phyloP scores from a whole-genome alignment of 2,329 filamentous ascomycete genomes.

The Intubia oerlemansii region DNA sequence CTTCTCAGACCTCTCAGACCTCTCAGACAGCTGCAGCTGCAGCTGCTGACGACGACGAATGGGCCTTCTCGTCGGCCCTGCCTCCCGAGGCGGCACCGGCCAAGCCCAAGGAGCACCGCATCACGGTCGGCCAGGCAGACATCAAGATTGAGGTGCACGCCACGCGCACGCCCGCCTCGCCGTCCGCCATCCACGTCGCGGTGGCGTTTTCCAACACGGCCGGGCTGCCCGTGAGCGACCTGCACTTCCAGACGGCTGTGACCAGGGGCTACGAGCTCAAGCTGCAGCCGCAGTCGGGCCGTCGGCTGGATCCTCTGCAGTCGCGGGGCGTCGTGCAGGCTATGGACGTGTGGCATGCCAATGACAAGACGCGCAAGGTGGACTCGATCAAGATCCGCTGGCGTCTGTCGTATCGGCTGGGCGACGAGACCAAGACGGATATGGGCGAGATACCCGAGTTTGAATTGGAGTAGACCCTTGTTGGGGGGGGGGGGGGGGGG shows the following conservation, averaged over 20 bases:
- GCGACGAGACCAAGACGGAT: slow-evolving; percentile 43
- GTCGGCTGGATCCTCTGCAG: slow-evolving; percentile 52
- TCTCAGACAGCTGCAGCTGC: slow-evolving; percentile 13
- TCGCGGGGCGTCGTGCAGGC: slow-evolving; percentile 59
- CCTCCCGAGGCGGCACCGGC: slow-evolving; percentile 31
- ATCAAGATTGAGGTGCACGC: slow-evolving; percentile 57
- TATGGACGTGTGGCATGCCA: slow-evolving; percentile 54
- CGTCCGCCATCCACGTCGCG: slow-evolving; percentile 42
- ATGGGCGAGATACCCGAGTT: slow-evolving; percentile 70
- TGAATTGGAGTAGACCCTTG: slow-evolving; percentile 35
- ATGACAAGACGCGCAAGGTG: slow-evolving; percentile 46
- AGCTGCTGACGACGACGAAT: slow-evolving; percentile 47
- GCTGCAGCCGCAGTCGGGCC: slow-evolving; percentile 68
- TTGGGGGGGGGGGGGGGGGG: too few species aligned
- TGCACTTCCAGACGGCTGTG: slow-evolving; percentile 84
- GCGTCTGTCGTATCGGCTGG: slow-evolving; percentile 63
- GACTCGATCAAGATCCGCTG: slow-evolving; percentile 74
- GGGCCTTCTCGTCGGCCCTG: slow-evolving; percentile 77
- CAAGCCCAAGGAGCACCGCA: slow-evolving; percentile 35
- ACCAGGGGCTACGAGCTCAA: slow-evolving; percentile 73
- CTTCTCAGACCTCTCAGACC: not conserved
- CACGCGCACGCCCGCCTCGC: slow-evolving; percentile 29
- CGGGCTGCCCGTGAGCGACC: slow-evolving; percentile 45
- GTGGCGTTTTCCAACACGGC: slow-evolving; percentile 75
- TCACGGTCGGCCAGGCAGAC: slow-evolving; percentile 45